Evolutionary conservation across 352 stramenopile genomes (phyloP).

Genomic region (Achlya hypogyna): DNA sequence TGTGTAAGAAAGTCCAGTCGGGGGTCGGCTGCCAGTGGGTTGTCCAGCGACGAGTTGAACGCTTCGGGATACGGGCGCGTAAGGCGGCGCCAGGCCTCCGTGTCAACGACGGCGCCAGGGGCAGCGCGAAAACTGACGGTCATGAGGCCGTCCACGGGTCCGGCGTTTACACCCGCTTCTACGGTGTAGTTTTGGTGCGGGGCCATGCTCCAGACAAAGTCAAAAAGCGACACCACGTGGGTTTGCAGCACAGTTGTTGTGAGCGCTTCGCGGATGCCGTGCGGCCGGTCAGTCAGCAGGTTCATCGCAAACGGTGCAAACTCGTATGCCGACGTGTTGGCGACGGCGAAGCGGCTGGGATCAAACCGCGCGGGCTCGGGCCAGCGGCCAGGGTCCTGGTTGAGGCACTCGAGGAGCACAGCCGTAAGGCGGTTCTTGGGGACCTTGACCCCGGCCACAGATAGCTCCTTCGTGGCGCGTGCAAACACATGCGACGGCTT

Average conservation of each 20-base stretch:
- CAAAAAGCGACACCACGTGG: conserved; percentile 2
- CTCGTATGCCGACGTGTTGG: not conserved
- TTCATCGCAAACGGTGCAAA: not conserved
- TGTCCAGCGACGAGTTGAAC: not conserved
- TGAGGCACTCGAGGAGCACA: not conserved
- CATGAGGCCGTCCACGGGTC: not conserved
- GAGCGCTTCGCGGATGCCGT: not conserved
- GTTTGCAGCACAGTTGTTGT: not conserved
- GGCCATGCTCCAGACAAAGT: conserved; percentile 9
- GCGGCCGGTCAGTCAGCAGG: not conserved
- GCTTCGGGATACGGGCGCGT: not conserved
- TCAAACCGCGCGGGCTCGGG: not conserved
- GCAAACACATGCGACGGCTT: not conserved
- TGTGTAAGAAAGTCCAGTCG: conserved; percentile 11
- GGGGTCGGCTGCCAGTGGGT: not conserved
- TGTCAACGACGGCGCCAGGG: not conserved
- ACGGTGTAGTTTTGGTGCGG: conserved; percentile 2
- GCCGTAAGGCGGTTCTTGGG: not conserved
- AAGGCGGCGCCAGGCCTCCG: not conserved
- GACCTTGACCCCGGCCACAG: not conserved
- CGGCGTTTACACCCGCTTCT: not conserved
- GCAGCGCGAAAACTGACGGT: conserved; percentile 1
- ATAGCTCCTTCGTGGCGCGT: not conserved
- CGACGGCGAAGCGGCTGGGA: not conserved
- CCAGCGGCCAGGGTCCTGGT: not conserved